These are phyloP conservation scores for Fomitopsis palustris DNA, from an alignment of 1,284 basidiomycete species.

Conservation along the genomic window DNA sequence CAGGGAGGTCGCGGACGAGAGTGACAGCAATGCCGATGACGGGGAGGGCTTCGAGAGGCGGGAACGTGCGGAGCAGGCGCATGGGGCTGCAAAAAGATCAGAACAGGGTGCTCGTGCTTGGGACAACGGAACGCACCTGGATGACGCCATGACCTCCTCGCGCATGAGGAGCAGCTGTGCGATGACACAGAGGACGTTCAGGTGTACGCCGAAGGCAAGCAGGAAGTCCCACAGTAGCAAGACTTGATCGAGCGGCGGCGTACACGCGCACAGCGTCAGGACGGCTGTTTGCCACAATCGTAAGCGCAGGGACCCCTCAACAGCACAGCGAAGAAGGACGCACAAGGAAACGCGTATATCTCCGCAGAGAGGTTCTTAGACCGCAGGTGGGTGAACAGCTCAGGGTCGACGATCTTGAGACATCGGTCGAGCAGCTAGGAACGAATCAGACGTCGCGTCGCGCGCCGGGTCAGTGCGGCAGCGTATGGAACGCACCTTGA, in stretches of 20 bases:
- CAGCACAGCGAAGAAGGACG: conserved; percentile 27
- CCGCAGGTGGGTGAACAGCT: conserved; percentile 78
- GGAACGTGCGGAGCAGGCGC: conserved; percentile 93
- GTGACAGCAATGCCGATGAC: conserved; percentile 93
- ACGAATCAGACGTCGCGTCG: conserved; percentile 1
- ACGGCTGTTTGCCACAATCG: conserved; percentile 58
- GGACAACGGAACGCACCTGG: conserved; percentile 54
- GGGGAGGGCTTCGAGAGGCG: conserved; percentile 82
- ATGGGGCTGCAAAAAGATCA: conserved; percentile 65
- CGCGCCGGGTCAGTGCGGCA: not conserved
- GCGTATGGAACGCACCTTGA: conserved; percentile 61
- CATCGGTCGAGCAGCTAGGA: conserved; percentile 88
- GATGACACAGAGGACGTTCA: conserved; percentile 95
- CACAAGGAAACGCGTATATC: conserved; percentile 96
- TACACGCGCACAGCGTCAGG: conserved; percentile 93
- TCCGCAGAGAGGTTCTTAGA: conserved; percentile 96
- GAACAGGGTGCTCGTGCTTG: not conserved
- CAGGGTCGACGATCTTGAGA: conserved; percentile 85
- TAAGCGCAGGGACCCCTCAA: not conserved
- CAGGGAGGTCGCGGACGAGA: conserved; percentile 85
- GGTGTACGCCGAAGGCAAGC: conserved; percentile 91
- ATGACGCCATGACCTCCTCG: conserved; percentile 81
- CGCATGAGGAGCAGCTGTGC: conserved; percentile 90
- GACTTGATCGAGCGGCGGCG: conserved; percentile 92
- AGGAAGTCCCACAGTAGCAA: conserved; percentile 97